Evolutionary conservation across 805 yeast species (phyloP), one percentile per base, ranked within the genome.

Genomic region (Candida germanica): DNA sequence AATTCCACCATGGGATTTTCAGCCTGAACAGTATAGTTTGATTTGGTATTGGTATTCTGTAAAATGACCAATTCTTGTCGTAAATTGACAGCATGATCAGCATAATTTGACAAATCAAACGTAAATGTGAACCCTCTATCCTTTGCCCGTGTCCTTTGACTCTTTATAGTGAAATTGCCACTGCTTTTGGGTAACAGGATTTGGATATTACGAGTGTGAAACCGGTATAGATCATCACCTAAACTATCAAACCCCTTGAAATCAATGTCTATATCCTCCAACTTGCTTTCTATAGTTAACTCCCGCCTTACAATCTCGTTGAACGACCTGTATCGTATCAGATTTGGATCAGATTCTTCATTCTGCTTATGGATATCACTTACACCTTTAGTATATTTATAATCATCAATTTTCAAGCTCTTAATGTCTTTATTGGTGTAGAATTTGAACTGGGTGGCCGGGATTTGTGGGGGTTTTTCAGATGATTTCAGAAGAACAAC

Each of bases 1-100:
- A 54, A 31, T n/a, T 35, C 21, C 21, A 43, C 29, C 16, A 18
- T 5, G 31, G 50, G 33, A 29, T 25, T 15, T 5, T 27, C 39
- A 4, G 31, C 14, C 18, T 32, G 39, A 5, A 38, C 17, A 1
- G 42, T 29, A 17, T 30, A 26, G 14, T 29, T 30, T 6, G 42
- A 38, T 20, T 33, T 38, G 12, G 32, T 25, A 21, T 36, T 36
- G 1, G 26, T 24, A 10, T 18, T 25, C 9, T 36, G 30, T 14
- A 36, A 28, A n/a, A 36, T 27, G 8, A n/a, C 26, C 4, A 36
- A 9, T 16, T 36, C 39, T 18, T 16, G 25, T n/a, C 21, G 24
- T 10, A 36, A 16, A 2, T 10, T 15, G 2, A 8, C 22, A 6
- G 21, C 11, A 8, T 26, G 33, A 5, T 19, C 20, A 8, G 6